Conservation (phyloP, 1,284 basidiomycete genomes). For the Trametes pubescens region DNA sequence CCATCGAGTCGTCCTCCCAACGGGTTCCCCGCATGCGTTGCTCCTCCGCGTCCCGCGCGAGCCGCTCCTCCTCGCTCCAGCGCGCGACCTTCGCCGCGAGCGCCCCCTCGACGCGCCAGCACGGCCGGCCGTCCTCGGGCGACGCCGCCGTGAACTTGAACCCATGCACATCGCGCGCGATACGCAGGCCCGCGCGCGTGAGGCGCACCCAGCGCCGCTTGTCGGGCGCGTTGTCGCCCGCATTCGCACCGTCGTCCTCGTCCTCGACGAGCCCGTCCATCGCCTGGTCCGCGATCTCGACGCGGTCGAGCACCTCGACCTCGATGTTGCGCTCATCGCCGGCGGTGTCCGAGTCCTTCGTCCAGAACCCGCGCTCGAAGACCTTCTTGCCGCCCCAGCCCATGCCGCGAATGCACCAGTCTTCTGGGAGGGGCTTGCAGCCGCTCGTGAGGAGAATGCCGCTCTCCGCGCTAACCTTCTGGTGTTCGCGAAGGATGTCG, state of each 20-base stretch:
- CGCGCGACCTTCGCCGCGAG: slow-evolving; percentile 74
- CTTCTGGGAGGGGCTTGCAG: slow-evolving; percentile 85
- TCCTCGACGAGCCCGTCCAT: slow-evolving; percentile 86
- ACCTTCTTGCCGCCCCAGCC: slow-evolving; percentile 92
- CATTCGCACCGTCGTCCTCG: slow-evolving; percentile 56
- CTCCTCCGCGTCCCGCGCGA: slow-evolving; percentile 74
- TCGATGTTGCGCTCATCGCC: slow-evolving; percentile 74
- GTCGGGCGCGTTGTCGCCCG: slow-evolving; percentile 27
- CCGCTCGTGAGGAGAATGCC: slow-evolving; percentile 64
- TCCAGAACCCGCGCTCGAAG: slow-evolving; percentile 93
- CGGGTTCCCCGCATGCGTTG: slow-evolving; percentile 63
- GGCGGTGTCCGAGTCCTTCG: slow-evolving; percentile 49
- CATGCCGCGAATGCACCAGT: slow-evolving; percentile 95
- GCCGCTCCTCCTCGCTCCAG: slow-evolving; percentile 75
- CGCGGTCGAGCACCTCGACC: slow-evolving; percentile 79
- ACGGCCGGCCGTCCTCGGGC: slow-evolving; percentile 55
- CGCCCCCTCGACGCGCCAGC: slow-evolving; percentile 74
- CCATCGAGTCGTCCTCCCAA: slow-evolving; percentile 72
- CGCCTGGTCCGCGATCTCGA: slow-evolving; percentile 56
- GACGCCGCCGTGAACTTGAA: slow-evolving; percentile 59
- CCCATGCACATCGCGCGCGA: slow-evolving; percentile 80
- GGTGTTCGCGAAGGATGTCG: slow-evolving; percentile 48
- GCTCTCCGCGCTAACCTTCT: slow-evolving; percentile 38
- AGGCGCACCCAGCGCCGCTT: slow-evolving; percentile 77
- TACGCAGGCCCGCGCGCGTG: slow-evolving; percentile 72